Evolutionary conservation across 371 early-diverging fungal genomes (phyloP).

Genomic region (Mortierella sp.): DNA sequence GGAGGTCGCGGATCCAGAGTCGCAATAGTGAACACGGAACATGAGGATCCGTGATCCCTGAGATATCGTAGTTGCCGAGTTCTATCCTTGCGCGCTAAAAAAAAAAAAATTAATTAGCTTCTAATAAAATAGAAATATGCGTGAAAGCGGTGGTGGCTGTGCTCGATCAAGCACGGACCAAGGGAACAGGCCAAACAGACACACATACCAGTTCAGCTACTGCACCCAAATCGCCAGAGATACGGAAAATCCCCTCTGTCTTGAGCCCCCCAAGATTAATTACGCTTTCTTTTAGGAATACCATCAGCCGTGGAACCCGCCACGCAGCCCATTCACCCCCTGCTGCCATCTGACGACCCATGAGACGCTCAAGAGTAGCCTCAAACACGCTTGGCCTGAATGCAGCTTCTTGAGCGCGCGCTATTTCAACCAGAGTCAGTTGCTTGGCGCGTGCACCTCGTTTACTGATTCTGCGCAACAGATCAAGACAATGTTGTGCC

Average conservation of each 20-base stretch:
- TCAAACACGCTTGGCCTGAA: conserved; percentile 94
- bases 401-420: conserved; percentile 87
- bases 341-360: conserved; percentile 69
- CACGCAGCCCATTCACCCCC: conserved; percentile 59
- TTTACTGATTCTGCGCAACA: conserved; percentile 78
- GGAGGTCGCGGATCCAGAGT: conserved; percentile 93
- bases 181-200: conserved; percentile 7
- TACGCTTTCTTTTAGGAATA: conserved; percentile 86
- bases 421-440: conserved; percentile 82
- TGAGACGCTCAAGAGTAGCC: conserved; percentile 86
- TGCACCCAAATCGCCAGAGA: conserved; percentile 93
- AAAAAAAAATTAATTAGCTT: not conserved
- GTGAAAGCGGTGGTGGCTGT: conserved; percentile 7
- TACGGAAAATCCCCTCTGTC: conserved; percentile 97
- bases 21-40: conserved; percentile 94
- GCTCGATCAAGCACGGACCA: conserved; percentile 19
- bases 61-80: conserved; percentile 80
- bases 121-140: not conserved
- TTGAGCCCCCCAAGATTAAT: conserved; percentile 79
- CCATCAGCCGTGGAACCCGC: conserved; percentile 84
- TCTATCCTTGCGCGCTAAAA: conserved; percentile 78
- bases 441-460: conserved; percentile 88
- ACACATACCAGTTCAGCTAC: conserved; percentile 82
- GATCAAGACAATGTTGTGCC: conserved; percentile 71
- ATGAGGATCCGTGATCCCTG: conserved; percentile 87